Evolutionary conservation across 179 eudicot species (phyloP).

Genomic region (Pouteria campechiana): DNA sequence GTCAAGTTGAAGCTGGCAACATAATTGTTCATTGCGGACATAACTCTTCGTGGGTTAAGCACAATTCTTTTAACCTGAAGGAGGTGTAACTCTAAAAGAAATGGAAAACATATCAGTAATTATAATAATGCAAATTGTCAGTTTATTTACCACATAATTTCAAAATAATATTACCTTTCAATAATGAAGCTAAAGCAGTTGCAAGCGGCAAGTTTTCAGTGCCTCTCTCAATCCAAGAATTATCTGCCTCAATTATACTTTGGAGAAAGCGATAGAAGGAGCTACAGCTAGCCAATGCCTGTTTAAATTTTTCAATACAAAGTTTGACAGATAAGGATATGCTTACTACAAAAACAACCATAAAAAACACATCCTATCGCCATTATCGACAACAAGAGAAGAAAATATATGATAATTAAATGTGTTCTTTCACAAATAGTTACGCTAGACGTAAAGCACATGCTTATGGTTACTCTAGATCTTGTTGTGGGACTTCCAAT

Average conservation of each 20-base stretch:
- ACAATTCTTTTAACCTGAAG: conserved; percentile 31
- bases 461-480: no score
- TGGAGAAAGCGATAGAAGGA: conserved; percentile 39
- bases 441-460: no score
- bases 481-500: no score
- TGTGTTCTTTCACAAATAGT: no score
- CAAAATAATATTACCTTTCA: conserved; percentile 65
- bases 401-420: no score
- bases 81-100: conserved; percentile 23
- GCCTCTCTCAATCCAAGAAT: conserved; percentile 21
- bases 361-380: no score
- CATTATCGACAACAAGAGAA: no score
- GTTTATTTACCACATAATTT: no score
- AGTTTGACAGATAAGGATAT: no score
- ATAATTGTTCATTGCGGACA: conserved; percentile 61
- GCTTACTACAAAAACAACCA: no score
- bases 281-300: conserved; percentile 87
- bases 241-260: conserved; percentile 25
- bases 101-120: not conserved
- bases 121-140: no score
- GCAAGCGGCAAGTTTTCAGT: conserved; percentile 45
- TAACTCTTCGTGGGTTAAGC: conserved; percentile 58
- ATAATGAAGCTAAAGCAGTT: conserved; percentile 44
- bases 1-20: conserved; percentile 56
- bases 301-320: no score